Evolutionary conservation across 1,284 basidiomycete genomes (phyloP), one percentile per base, ranked within the genome.

Genomic region (Farysia itapuensis): DNA sequence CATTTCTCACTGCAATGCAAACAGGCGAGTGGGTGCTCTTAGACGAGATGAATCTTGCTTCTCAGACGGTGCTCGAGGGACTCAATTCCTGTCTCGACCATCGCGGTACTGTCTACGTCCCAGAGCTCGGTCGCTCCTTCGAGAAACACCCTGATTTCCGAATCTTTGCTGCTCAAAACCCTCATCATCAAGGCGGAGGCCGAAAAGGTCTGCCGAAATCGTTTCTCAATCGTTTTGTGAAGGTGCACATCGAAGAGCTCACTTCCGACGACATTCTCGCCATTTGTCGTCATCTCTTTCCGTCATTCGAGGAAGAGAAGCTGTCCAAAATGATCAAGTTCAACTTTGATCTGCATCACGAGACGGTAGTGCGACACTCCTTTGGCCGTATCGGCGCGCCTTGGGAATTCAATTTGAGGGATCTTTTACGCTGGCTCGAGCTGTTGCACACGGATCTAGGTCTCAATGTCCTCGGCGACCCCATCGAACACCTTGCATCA

Each of bases 351-450:
- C 81, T 98, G 39, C 85, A 87, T 49, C 81, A 86, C 16, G 85
- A 86, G 61, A 84, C 88, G 4, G 84, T 85, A 65, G 75, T 84
- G 22, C 83, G 83, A 44, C 83, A 84, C 22, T 69, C 81, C 1
- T 91, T 97, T 71, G 93, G 85, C 5, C 82, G 85, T 34, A 85
- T 88, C 53, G 95, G 95, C 8, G 83, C 85, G 39, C 95, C 95
- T 1, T 99, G 95, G 95, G 95, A 99, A 75, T 97, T 99, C 81
- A 99, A 99, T 74, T 81, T 99, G 40, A 88, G 95, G 28, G 95
- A 99, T 77, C 82, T 97, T 30, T 84, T 94, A 53, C 85, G 95
- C 38, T 98, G 95, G 94, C 79, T 84, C 39, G 70, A 72, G 5
- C 77, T 84, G 16, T 64, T 82, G 8, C 75, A 79, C 33, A 54